Evolutionary conservation across 2,329 filamentous ascomycete genomes (phyloP), one percentile per base, ranked within the genome.

Genomic region (Cladorrhinum sp.): DNA sequence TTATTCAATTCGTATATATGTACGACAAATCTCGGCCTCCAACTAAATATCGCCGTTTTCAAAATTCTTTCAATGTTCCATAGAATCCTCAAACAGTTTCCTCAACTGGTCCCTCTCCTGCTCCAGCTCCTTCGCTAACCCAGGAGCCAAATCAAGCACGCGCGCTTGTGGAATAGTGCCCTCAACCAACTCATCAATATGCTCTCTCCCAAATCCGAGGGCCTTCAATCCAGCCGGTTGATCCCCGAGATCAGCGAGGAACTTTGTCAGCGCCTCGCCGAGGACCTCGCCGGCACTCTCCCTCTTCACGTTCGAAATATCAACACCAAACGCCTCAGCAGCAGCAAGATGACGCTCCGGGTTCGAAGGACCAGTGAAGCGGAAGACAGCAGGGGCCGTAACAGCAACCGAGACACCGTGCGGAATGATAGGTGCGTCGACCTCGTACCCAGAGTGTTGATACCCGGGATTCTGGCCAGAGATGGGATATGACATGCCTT

Each of bases 401-500:
- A 98, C 93, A 2, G 93, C 95, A 1, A 99, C 95, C 1, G 90
- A 93, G 23, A 99, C 95, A 57, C 95, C 95, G 74, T 99, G 95
- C 0, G 95, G 95, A 70, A 99, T 98, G 69, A 99, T 89, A 9
- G 90, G 86, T 27, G 82, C 73, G 24, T 85, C 76, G 7, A 96
- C 86, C 1, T 88, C 79, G 74, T 99, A 99, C n/a, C 95, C 95
- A 0, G 82, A 75, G 72, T 99, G 95, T 69, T 86, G 87, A 77
- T 98, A 98, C 13, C 89, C 88, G 0, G 91, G 91, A 73, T 99
- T 99, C 73, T 97, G 93, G 27, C 92, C 91, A 0, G 92, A 96
- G 71, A 99, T 96, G 18, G 95, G 95, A 72, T 99, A 99, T 23
- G 91, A 96, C 93, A 99, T 98, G 72, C 93, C 84, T 86, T 60